Percentiles rank a stretch among this genome's conserved stretches.
Evolutionary conservation across 2,329 filamentous ascomycete species (phyloP).

Genomic region (Graphilbum sp.): DNA sequence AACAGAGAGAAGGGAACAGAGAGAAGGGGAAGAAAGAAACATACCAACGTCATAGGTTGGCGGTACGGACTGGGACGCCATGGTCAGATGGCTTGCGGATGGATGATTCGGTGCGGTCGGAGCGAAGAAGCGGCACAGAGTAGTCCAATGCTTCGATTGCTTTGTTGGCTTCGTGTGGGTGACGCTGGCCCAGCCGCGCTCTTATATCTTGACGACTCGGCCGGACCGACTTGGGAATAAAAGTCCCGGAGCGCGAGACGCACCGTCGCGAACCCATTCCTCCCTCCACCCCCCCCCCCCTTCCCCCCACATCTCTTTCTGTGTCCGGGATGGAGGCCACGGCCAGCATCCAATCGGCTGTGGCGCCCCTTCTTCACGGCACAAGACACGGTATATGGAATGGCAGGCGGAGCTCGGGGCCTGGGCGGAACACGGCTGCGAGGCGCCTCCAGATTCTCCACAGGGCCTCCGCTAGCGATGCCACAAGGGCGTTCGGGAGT

Average conservation of each 20-base stretch:
- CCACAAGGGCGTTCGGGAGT: conserved; percentile 3
- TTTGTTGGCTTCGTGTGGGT: too few relatives aligned
- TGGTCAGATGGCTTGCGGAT: background rate
- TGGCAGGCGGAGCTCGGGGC: background rate
- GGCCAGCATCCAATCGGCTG: background rate
- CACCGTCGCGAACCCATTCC: too few relatives aligned
- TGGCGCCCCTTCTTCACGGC: background rate
- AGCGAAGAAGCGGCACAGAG: background rate
- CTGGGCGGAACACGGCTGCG: background rate
- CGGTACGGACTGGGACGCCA: background rate
- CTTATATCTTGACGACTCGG: too few relatives aligned
- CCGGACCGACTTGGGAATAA: too few relatives aligned
- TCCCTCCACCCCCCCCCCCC: too few relatives aligned
- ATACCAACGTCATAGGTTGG: conserved; percentile 7
- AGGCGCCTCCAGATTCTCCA: background rate
- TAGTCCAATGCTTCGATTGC: too few relatives aligned
- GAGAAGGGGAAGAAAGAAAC: background rate
- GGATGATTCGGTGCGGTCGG: background rate
- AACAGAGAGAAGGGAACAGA: conserved; percentile 10
- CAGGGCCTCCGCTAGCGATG: background rate
- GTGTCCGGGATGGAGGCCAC: too few relatives aligned
- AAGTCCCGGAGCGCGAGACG: too few relatives aligned
- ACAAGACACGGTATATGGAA: background rate
- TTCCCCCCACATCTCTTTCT: too few relatives aligned
- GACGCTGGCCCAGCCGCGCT: too few relatives aligned